Evolutionary conservation across 306 rosid species (phyloP).

Genomic region (Dalbergia cultrata): DNA sequence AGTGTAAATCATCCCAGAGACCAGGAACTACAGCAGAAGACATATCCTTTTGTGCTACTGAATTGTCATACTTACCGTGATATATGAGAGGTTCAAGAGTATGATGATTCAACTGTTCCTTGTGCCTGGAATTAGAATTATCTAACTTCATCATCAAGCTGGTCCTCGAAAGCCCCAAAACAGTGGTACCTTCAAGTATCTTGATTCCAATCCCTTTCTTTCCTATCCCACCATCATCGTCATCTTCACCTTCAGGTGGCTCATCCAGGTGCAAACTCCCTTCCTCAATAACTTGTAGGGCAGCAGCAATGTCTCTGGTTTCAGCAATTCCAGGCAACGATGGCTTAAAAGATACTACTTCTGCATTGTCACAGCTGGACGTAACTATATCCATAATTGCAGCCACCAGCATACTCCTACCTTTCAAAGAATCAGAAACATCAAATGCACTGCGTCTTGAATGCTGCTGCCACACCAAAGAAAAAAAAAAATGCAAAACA

Average conservation of each 20-base stretch:
- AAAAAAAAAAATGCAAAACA: constrained; percentile 41
- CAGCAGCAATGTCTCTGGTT: constrained; percentile 88
- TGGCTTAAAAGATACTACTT: constrained; percentile 67
- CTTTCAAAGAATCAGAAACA: constrained; percentile 86
- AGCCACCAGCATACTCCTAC: constrained; percentile 99
- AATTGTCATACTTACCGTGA: constrained; percentile 59
- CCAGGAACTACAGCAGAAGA: constrained; percentile 89
- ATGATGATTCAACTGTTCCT: constrained; percentile 44
- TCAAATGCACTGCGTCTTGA: constrained; percentile 80
- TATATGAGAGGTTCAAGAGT: constrained; percentile 45
- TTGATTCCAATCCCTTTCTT: constrained; percentile 84
- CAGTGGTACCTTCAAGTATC: constrained; percentile 84
- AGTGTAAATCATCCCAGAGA: constrained; percentile 97
- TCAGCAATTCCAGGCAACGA: constrained; percentile 83
- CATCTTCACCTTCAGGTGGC: constrained; percentile 63
- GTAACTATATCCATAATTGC: constrained; percentile 96
- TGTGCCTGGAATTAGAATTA: constrained; percentile 44
- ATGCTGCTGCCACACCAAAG: constrained; percentile 80
- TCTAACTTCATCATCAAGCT: constrained; percentile 57
- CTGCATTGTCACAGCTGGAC: constrained; percentile 78
- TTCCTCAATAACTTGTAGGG: constrained; percentile 87
- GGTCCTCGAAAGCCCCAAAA: constrained; percentile 78
- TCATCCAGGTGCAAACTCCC: constrained; percentile 89
- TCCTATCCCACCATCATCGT: constrained; percentile 68
- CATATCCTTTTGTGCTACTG: constrained; percentile 45